Conservation (phyloP, 1,139 yeast species). For the Ogataea hybrid region DNA sequence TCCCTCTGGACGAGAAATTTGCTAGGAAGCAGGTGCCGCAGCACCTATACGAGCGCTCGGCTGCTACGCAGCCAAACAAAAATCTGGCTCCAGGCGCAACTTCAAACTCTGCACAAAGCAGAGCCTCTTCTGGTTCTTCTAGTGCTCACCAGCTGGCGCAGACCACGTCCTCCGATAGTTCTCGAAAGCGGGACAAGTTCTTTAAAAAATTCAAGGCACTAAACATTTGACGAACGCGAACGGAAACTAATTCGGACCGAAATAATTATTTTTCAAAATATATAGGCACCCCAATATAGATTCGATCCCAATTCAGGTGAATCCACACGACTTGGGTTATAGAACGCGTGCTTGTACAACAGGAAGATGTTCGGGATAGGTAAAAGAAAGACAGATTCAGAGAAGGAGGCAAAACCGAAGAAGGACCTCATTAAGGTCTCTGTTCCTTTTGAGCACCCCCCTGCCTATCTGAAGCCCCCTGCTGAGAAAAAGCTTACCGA, state of each 20-base stretch:
- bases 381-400: constrained; percentile 33
- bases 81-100: neutral
- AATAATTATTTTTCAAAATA: neutral
- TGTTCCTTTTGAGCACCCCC: constrained; percentile 53
- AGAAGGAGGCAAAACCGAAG: constrained; percentile 11
- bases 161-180: constrained; percentile 7
- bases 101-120: constrained; percentile 6
- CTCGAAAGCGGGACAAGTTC: constrained; percentile 21
- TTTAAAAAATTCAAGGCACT: constrained; percentile 24
- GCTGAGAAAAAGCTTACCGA: constrained; percentile 44
- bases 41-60: constrained; percentile 24
- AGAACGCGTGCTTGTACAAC: neutral
- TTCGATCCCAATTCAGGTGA: neutral
- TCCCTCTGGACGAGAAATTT: constrained; percentile 24
- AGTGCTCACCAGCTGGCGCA: constrained; percentile 2
- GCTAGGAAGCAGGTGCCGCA: constrained; percentile 21
- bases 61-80: constrained; percentile 3
- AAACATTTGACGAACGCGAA: constrained; percentile 11
- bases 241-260: neutral
- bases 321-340: neutral
- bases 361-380: constrained; percentile 31
- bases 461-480: constrained; percentile 51
- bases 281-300: neutral
- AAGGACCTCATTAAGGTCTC: constrained; percentile 23
- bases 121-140: constrained; percentile 7